Percentiles rank a stretch among this genome's conserved stretches.
These are phyloP conservation scores for Microdochium trichocladiopsis DNA, from an alignment of 2,329 filamentous ascomycete species.

Conservation along the genomic window DNA sequence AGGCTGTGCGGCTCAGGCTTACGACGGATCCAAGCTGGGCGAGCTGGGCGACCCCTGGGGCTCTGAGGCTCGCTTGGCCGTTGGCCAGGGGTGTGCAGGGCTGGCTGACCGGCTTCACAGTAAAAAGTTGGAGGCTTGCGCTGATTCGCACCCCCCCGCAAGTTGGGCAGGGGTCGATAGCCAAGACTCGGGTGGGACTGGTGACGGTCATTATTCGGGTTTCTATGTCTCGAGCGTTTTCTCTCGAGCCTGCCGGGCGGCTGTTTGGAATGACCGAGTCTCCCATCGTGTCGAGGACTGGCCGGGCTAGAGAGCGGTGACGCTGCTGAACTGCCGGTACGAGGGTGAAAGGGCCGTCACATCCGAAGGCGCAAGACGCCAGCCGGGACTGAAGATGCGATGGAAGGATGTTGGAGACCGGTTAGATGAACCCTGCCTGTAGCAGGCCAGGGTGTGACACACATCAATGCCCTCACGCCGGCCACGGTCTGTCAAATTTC, in stretches of 20 bases:
- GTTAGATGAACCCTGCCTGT: neutral
- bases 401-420: neutral
- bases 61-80: too few relatives aligned
- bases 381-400: neutral
- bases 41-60: too few relatives aligned
- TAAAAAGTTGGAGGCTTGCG: neutral
- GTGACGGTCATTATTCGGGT: neutral
- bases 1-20: too few relatives aligned
- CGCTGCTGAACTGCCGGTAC: neutral
- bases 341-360: neutral
- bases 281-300: too few relatives aligned
- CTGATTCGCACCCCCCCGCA: neutral
- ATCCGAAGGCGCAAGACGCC: neutral
- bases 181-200: neutral
- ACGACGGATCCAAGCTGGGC: too few relatives aligned
- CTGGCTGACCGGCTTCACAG: neutral
- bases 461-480: neutral
- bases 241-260: too few relatives aligned
- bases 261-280: too few relatives aligned
- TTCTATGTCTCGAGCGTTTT: too few relatives aligned
- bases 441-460: neutral
- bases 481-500: neutral
- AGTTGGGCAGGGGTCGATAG: neutral
- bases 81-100: too few relatives aligned
- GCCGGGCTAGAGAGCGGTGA: too few relatives aligned